These are phyloP conservation scores for Aurantiochytrium sp. DNA, from an alignment of 108 stramenopile genomes.

Conservation along the genomic window DNA sequence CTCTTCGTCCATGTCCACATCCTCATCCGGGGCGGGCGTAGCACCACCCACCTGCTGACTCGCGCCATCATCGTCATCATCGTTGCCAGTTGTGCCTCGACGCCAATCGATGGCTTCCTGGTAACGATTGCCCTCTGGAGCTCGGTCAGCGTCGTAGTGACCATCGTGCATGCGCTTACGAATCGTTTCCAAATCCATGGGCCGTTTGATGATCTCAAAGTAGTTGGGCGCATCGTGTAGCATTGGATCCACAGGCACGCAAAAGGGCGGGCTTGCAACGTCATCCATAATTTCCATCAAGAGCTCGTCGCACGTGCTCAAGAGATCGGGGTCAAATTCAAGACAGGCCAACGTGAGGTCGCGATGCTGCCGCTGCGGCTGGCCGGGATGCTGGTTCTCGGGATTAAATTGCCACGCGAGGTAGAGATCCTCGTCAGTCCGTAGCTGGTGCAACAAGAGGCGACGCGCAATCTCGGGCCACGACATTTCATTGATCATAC, in stretches of 20 bases:
- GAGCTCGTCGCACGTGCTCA: constrained; percentile 10
- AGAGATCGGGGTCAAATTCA: neutral
- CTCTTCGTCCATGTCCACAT: neutral
- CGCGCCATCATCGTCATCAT: neutral
- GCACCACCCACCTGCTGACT: neutral
- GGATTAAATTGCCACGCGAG: neutral
- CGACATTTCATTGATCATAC: neutral
- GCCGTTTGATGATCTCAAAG: constrained; percentile 14
- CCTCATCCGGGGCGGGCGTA: neutral
- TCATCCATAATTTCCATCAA: neutral
- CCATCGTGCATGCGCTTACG: neutral
- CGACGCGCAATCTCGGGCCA: constrained; percentile 13
- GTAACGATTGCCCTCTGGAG: neutral
- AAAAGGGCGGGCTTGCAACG: neutral
- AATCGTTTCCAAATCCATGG: neutral
- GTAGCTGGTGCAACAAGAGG: neutral
- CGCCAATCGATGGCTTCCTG: neutral
- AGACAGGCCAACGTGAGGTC: neutral
- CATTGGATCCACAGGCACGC: neutral
- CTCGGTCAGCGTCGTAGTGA: neutral
- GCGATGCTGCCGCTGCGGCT: neutral
- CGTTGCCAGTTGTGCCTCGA: neutral
- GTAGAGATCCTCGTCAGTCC: neutral
- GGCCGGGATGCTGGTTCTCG: neutral
- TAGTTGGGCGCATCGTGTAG: neutral